Evolutionary conservation across 257 asterid genomes (phyloP).

Genomic region (Solanum etuberosum): DNA sequence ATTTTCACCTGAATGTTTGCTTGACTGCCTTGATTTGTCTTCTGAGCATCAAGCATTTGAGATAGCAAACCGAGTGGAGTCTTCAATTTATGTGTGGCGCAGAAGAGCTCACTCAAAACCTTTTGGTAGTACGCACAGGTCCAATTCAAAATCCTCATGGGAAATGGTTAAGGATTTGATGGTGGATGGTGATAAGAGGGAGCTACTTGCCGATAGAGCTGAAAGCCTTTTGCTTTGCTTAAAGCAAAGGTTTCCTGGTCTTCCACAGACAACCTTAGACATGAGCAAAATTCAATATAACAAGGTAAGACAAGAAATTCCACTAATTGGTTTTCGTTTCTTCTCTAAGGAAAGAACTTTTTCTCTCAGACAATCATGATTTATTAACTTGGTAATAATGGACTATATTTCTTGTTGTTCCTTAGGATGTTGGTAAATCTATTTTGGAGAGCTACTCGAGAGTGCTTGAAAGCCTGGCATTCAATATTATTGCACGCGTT

Average conservation of each 20-base stretch:
- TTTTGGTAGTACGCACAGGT: constrained; percentile 18
- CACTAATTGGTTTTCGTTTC: background rate
- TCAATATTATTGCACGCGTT: constrained; percentile 61
- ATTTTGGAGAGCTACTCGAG: constrained; percentile 78
- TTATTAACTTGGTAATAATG: background rate
- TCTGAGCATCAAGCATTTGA: constrained; percentile 71
- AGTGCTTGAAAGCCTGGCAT: constrained; percentile 76
- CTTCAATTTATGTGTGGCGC: constrained; percentile 50
- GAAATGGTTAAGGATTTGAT: constrained; percentile 68
- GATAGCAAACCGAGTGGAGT: constrained; percentile 67
- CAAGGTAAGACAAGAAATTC: constrained; percentile 30
- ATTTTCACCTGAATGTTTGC: constrained; percentile 63
- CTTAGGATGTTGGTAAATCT: constrained; percentile 76
- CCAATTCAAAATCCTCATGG: constrained; percentile 69
- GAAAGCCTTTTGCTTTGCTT: constrained; percentile 61
- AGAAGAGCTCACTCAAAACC: constrained; percentile 33
- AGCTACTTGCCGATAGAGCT: constrained; percentile 51
- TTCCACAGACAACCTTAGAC: constrained; percentile 73
- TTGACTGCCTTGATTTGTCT: constrained; percentile 67
- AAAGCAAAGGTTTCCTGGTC: constrained; percentile 64
- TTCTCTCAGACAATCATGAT: background rate
- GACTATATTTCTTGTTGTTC: background rate
- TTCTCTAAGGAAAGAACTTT: background rate
- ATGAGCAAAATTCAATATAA: constrained; percentile 69
- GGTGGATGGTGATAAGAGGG: constrained; percentile 47